Percentiles rank a stretch among this genome's conserved stretches.
These are phyloP conservation scores for Clavispora fructus DNA, from an alignment of 805 yeast species.

Conservation along the genomic window DNA sequence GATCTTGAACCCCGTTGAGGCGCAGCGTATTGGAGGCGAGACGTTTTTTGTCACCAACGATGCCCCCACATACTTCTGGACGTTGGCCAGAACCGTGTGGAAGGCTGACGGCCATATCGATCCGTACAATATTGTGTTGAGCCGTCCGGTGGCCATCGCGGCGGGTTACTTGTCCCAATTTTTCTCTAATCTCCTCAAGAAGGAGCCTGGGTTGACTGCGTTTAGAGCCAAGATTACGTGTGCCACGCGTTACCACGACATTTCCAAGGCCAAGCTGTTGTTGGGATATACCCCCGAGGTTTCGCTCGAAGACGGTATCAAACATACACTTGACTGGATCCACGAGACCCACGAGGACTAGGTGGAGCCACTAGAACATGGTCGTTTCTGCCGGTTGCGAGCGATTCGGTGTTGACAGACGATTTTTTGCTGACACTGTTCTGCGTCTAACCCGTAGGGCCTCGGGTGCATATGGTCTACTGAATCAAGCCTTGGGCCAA, in stretches of 20 bases:
- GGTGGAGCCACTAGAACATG: not conserved
- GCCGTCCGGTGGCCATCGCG: constrained; percentile 69
- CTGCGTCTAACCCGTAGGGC: too few species aligned
- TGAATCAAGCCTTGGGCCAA: too few species aligned
- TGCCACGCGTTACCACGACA: constrained; percentile 90
- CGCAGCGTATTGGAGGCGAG: constrained; percentile 66
- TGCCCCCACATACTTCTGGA: constrained; percentile 94
- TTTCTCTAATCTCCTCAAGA: constrained; percentile 63
- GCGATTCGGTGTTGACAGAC: too few species aligned
- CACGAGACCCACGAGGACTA: constrained; percentile 47
- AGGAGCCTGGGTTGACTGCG: constrained; percentile 92
- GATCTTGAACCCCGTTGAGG: constrained; percentile 44
- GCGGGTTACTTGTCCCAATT: constrained; percentile 80
- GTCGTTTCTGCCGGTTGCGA: too few species aligned
- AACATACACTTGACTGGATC: constrained; percentile 81
- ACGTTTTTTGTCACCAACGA: constrained; percentile 90
- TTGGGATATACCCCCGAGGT: constrained; percentile 81
- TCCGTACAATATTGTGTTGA: constrained; percentile 59
- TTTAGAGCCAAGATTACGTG: constrained; percentile 90
- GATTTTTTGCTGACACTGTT: too few species aligned
- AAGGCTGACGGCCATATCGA: constrained; percentile 89
- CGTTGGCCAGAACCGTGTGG: constrained; percentile 95
- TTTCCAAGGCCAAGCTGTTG: constrained; percentile 72
- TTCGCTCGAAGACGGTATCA: constrained; percentile 73
- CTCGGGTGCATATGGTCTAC: too few species aligned